These are phyloP conservation scores for Arthrobotrys pseudoclavata DNA, from an alignment of 2,329 filamentous ascomycete genomes.

Conservation along the genomic window DNA sequence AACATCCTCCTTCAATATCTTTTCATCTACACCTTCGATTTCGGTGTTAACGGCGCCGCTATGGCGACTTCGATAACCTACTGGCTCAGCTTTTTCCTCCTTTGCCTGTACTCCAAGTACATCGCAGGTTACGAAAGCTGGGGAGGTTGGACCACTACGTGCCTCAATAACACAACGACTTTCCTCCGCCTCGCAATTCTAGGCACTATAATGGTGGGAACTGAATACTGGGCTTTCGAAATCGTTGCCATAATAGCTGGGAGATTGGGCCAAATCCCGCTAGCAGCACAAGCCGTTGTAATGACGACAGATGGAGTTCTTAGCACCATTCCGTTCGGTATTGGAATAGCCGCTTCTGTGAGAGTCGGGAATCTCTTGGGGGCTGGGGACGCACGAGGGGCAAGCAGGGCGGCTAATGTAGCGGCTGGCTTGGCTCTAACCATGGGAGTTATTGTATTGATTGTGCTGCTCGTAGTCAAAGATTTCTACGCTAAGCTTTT, in stretches of 20 bases:
- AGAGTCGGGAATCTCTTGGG: slow-evolving; percentile 85
- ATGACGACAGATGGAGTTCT: slow-evolving; percentile 83
- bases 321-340: slow-evolving; percentile 84
- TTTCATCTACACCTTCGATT: slow-evolving; percentile 78
- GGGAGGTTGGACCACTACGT: slow-evolving; percentile 78
- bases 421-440: slow-evolving; percentile 80
- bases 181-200: slow-evolving; percentile 82
- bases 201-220: slow-evolving; percentile 85
- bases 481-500: slow-evolving; percentile 83
- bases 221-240: slow-evolving; percentile 93
- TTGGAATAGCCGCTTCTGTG: slow-evolving; percentile 83
- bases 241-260: slow-evolving; percentile 88
- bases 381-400: slow-evolving; percentile 75
- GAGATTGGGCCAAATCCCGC: slow-evolving; percentile 80
- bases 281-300: slow-evolving; percentile 87
- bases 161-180: slow-evolving; percentile 76
- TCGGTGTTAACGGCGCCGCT: slow-evolving; percentile 83
- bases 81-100: slow-evolving; percentile 83
- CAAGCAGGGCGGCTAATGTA: slow-evolving; percentile 79
- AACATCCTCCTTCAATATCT: slow-evolving; percentile 85
- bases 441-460: slow-evolving; percentile 77
- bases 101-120: slow-evolving; percentile 80
- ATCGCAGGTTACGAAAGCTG: slow-evolving; percentile 81
- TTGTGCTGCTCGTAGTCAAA: slow-evolving; percentile 77
- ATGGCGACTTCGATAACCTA: slow-evolving; percentile 87